phyloP scores from a whole-genome alignment of 371 early-diverging fungal species.

The Mortierella sp. region DNA sequence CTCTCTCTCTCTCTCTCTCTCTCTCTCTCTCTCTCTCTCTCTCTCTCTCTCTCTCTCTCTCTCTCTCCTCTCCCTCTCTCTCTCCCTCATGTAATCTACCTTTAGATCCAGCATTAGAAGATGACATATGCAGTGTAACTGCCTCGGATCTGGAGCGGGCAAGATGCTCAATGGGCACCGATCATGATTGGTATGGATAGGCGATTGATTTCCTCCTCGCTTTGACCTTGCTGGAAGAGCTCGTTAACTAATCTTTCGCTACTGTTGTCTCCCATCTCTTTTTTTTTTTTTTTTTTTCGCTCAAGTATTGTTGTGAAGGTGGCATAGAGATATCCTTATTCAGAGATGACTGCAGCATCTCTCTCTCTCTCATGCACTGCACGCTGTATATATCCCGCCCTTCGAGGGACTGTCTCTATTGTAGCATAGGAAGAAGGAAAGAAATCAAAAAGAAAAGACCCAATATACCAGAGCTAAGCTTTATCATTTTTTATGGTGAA shows the following conservation, averaged over 20 bases:
- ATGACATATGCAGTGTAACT: conserved; percentile 68
- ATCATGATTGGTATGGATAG: conserved; percentile 71
- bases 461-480: conserved; percentile 1
- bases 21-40: too few relatives aligned
- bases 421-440: conserved; percentile 1
- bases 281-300: not conserved
- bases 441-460: not conserved
- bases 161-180: conserved; percentile 70
- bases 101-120: conserved; percentile 68
- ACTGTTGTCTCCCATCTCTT: not conserved
- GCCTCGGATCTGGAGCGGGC: conserved; percentile 72
- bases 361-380: too few relatives aligned
- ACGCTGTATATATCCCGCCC: too few relatives aligned
- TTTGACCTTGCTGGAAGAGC: not conserved
- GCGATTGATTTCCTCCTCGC: not conserved
- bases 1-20: too few relatives aligned
- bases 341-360: too few relatives aligned
- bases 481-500: conserved; percentile 1
- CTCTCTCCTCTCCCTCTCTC: too few relatives aligned
- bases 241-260: not conserved
- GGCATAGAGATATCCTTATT: not conserved
- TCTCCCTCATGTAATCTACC: too few relatives aligned
- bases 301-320: not conserved
- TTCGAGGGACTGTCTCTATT: too few relatives aligned
- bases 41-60: too few relatives aligned